Evolutionary conservation across 257 asterid genomes (phyloP).

Genomic region (Solanum chmielewskii): DNA sequence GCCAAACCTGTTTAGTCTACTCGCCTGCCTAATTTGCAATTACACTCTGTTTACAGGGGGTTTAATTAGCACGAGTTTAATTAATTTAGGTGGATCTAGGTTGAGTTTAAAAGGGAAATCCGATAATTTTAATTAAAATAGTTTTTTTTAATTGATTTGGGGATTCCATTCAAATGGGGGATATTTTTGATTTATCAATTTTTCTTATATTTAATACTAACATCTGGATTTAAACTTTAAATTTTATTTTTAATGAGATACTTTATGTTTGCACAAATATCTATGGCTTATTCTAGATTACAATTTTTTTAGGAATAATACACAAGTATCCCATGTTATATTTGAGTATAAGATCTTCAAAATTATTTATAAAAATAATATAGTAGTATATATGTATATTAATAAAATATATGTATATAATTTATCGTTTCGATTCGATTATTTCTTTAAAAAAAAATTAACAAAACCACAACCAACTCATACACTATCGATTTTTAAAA

Average conservation of each 20-base stretch:
- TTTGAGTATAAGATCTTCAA: no score
- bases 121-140: neutral
- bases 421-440: no score
- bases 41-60: neutral
- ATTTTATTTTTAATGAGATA: neutral
- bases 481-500: no score
- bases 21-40: constrained; percentile 57
- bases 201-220: neutral
- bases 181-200: neutral
- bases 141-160: neutral
- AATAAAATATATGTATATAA: no score
- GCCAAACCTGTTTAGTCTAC: constrained; percentile 63
- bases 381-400: no score
- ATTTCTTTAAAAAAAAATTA: no score
- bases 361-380: no score
- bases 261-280: neutral
- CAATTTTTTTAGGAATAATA: no score
- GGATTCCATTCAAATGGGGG: neutral
- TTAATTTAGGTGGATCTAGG: neutral
- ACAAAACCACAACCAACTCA: no score
- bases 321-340: no score
- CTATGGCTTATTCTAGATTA: neutral
- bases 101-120: neutral
- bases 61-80: neutral
- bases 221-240: neutral